Evolutionary conservation across 2,329 filamentous ascomycete genomes (phyloP), one percentile per base, ranked within the genome.

Genomic region (Hirsutella rhossiliensis): DNA sequence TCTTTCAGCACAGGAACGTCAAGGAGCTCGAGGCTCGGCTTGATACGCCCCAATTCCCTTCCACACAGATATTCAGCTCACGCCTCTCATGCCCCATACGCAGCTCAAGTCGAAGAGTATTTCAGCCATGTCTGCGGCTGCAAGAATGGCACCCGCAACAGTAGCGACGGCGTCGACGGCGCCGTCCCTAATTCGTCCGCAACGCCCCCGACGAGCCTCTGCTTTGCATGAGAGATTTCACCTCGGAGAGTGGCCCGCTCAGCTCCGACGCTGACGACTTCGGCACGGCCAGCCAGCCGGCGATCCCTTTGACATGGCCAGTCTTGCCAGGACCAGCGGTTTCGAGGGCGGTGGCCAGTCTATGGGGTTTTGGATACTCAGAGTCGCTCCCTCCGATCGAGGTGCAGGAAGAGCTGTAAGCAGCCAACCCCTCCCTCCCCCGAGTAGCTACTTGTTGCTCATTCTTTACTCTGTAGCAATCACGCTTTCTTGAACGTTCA

Each of bases 11-110:
- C 56, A 81, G 85, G 52, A 95, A 95, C 62, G 89, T 95, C 48
- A 92, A 85, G 66, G 83, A 92, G 58, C 69, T 96, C 45, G 90
- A 96, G 62, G 87, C 87, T 50, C 77, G 90, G 56, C 68, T 96
- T 58, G 84, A 86, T 92, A 77, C 51, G 69, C 42, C 20, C 34
- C 12, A 23, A 38, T 42, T 20, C 15, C 13, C 32, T 11, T 5
- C 2, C 7, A 18, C n/a, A 6, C 40, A 4, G 4, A 13, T 3
- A n/a, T n/a, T 27, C 3, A 2, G 11, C 6, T 4, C 11, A 23
- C 15, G 8, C 15, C 23, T 20, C 20, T 42, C 45, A 7, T 45
- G 17, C 11, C 17, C 39, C n/a, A 9, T 7, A 18, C 7, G 51
- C 52, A 87, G 83, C 81, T 47, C 84, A 95, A 66, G 87, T 90